Conservation (phyloP, 768 basidiomycete genomes). For the Paxillus involutus region DNA sequence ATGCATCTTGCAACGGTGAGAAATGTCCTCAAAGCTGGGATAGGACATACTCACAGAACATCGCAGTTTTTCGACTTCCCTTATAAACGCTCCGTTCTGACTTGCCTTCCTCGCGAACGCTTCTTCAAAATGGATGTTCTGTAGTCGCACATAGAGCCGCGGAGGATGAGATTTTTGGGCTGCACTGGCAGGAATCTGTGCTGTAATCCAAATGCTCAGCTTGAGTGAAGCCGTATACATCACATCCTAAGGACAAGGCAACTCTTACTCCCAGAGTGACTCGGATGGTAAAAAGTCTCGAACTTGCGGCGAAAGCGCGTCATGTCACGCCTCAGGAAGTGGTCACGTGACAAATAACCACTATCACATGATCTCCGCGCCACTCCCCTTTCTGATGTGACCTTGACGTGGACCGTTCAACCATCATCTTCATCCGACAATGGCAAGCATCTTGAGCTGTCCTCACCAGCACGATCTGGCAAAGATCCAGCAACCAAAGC, state of each 20-base stretch:
- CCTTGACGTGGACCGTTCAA: neutral
- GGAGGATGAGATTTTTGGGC: neutral
- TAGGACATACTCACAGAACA: neutral
- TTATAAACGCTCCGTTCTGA: slow-evolving; percentile 23
- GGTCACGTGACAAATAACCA: neutral
- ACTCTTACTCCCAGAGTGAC: no score
- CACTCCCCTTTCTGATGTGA: neutral
- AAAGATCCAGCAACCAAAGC: slow-evolving; percentile 52
- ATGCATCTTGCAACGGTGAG: slow-evolving; percentile 25
- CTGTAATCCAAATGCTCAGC: neutral
- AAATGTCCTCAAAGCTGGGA: neutral
- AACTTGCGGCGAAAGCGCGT: no score
- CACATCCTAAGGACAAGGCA: no score
- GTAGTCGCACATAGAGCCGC: neutral
- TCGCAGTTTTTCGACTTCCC: slow-evolving; percentile 25
- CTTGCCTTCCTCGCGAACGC: slow-evolving; percentile 14
- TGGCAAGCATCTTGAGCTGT: slow-evolving; percentile 37
- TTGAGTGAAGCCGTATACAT: neutral
- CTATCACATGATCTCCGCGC: slow-evolving; percentile 5
- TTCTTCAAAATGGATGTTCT: slow-evolving; percentile 25
- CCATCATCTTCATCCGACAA: slow-evolving; percentile 4
- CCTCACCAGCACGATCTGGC: slow-evolving; percentile 52
- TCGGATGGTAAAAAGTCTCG: no score
- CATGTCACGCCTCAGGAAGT: neutral
- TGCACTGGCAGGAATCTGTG: neutral